Conservation (phyloP, 768 basidiomycete species). For the Leccinum obscurum region DNA sequence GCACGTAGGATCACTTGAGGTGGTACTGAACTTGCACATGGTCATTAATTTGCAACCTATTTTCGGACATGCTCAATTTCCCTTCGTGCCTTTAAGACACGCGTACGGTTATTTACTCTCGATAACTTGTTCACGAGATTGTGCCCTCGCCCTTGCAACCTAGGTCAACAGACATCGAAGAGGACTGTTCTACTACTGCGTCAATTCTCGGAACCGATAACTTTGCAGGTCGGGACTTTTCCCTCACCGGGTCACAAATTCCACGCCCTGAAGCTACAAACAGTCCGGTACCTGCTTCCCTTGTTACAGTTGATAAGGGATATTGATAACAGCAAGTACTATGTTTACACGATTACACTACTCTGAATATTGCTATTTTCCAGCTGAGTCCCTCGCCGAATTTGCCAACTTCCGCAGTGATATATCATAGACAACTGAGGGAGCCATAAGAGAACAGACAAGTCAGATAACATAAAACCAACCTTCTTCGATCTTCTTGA, state of each 20-base stretch:
- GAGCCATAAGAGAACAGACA: conserved; percentile 1
- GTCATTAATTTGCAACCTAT: neutral
- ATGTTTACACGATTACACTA: neutral
- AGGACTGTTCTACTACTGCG: too few species aligned
- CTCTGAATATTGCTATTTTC: neutral
- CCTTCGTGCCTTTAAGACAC: neutral
- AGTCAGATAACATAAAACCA: conserved; percentile 14
- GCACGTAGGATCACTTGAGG: neutral
- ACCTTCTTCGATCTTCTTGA: conserved; percentile 91
- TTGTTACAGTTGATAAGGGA: neutral
- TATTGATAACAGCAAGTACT: neutral
- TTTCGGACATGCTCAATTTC: neutral
- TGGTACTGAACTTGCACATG: neutral
- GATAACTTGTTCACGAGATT: neutral
- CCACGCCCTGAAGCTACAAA: too few species aligned
- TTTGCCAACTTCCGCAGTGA: conserved; percentile 66
- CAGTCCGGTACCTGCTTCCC: neutral
- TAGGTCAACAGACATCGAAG: neutral
- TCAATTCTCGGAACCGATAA: too few species aligned
- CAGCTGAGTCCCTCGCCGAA: conserved; percentile 16
- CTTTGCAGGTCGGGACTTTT: neutral
- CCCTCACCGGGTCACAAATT: neutral
- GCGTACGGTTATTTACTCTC: too few species aligned
- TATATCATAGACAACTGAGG: conserved; percentile 80
- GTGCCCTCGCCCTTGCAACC: too few species aligned